Conservation (phyloP, 257 asterid species). For the Mitragyna speciosa region DNA sequence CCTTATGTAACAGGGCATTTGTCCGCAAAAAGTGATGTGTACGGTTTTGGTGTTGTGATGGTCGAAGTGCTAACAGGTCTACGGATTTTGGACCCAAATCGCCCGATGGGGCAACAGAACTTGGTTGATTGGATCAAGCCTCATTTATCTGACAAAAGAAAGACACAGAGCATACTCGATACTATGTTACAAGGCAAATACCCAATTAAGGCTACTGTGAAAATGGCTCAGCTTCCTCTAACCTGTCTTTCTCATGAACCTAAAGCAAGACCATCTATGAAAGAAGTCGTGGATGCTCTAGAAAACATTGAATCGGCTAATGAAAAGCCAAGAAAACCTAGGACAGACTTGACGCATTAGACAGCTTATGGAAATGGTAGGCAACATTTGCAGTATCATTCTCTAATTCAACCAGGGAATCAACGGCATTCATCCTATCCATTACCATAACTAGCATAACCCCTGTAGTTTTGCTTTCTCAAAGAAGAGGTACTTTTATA, state of each 20-base stretch:
- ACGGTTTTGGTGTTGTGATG: conserved; percentile 63
- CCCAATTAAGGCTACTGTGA: conserved; percentile 49
- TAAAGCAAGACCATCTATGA: conserved; percentile 60
- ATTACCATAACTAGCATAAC: too few species aligned
- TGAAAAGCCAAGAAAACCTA: conserved; percentile 41
- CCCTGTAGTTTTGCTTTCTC: too few species aligned
- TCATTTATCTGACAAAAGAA: conserved; percentile 39
- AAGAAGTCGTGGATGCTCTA: conserved; percentile 50
- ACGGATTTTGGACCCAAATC: conserved; percentile 46
- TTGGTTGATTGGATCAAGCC: conserved; percentile 63
- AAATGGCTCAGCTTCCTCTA: conserved; percentile 53
- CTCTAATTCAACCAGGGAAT: conserved; percentile 43
- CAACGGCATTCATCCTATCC: conserved; percentile 5
- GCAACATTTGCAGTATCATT: conserved; percentile 40
- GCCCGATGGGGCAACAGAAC: conserved; percentile 23
- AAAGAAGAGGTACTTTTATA: too few species aligned
- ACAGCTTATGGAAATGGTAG: conserved; percentile 12
- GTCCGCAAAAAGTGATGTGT: conserved; percentile 63
- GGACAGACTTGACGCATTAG: conserved; percentile 28
- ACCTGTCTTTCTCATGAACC: conserved; percentile 51
- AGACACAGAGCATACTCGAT: conserved; percentile 51
- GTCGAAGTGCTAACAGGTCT: conserved; percentile 67
- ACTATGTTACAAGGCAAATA: conserved; percentile 53
- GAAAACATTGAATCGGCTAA: conserved; percentile 34
- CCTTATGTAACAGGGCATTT: conserved; percentile 41